Conservation (phyloP, 257 asterid species). For the Gynochthodes officinalis region DNA sequence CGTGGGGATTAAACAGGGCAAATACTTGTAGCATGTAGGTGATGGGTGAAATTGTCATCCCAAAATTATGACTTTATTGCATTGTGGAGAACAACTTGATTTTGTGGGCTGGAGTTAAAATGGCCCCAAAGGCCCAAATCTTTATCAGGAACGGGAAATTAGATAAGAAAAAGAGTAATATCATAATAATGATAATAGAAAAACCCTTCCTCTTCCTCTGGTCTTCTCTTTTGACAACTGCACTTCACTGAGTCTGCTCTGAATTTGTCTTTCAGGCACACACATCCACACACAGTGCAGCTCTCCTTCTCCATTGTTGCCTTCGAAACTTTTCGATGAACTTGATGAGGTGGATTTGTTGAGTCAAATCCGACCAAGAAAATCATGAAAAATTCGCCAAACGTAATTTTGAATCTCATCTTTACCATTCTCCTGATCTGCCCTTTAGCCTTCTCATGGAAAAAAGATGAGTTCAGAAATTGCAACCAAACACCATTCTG, state of each 20-base stretch:
- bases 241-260: not conserved
- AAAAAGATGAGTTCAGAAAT: slow-evolving; percentile 87
- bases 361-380: not conserved
- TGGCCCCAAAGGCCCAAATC: too few relatives aligned
- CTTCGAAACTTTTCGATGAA: not conserved
- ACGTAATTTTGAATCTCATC: not conserved
- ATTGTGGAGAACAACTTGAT: too few relatives aligned
- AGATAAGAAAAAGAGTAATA: too few relatives aligned
- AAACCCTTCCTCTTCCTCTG: not conserved
- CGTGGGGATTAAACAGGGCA: too few relatives aligned
- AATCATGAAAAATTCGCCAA: not conserved
- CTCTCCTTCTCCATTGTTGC: not conserved
- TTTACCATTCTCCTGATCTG: slow-evolving; percentile 12
- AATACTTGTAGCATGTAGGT: too few relatives aligned
- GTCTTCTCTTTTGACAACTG: too few relatives aligned
- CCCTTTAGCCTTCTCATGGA: slow-evolving; percentile 53
- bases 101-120: too few relatives aligned
- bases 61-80: too few relatives aligned
- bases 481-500: slow-evolving; percentile 95
- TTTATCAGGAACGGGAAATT: too few relatives aligned
- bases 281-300: not conserved
- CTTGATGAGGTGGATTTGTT: not conserved
- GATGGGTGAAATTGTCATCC: too few relatives aligned
- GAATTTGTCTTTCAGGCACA: not conserved
- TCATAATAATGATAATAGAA: too few relatives aligned